These are phyloP conservation scores for Xylaria digitata DNA, from an alignment of 2,329 filamentous ascomycete genomes.

Conservation along the genomic window DNA sequence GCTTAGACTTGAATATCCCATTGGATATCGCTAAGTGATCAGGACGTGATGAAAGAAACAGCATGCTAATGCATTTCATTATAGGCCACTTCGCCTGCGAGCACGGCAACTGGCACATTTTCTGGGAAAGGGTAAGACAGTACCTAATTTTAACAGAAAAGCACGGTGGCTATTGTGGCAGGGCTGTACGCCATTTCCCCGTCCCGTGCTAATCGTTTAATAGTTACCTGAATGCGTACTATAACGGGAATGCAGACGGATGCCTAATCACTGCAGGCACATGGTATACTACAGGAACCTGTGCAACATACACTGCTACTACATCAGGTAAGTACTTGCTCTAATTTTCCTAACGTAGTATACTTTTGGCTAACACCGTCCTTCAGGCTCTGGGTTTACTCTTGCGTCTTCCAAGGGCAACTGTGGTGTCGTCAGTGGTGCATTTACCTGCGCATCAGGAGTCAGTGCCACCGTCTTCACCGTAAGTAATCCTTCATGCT, in stretches of 20 bases:
- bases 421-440: conserved; percentile 66
- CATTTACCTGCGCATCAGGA: conserved; percentile 65
- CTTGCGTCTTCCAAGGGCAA: conserved; percentile 67
- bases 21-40: background rate
- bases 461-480: conserved; percentile 47
- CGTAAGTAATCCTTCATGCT: conserved; percentile 19
- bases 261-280: conserved; percentile 74
- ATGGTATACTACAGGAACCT: conserved; percentile 76
- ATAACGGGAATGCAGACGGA: conserved; percentile 62
- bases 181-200: background rate
- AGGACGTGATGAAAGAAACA: conserved; percentile 44
- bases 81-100: conserved; percentile 51
- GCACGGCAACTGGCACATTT: conserved; percentile 52
- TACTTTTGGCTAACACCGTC: background rate
- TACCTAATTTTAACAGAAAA: background rate
- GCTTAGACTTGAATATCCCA: background rate
- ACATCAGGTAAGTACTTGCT: conserved; percentile 46
- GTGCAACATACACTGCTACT: conserved; percentile 71
- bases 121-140: conserved; percentile 59
- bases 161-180: background rate
- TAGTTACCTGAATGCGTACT: conserved; percentile 67
- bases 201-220: conserved; percentile 1
- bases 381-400: conserved; percentile 60
- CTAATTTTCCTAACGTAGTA: background rate
- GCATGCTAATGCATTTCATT: conserved; percentile 5